phyloP scores from a whole-genome alignment of 2,329 filamentous ascomycete species.

The Lachnellula willkommii region DNA sequence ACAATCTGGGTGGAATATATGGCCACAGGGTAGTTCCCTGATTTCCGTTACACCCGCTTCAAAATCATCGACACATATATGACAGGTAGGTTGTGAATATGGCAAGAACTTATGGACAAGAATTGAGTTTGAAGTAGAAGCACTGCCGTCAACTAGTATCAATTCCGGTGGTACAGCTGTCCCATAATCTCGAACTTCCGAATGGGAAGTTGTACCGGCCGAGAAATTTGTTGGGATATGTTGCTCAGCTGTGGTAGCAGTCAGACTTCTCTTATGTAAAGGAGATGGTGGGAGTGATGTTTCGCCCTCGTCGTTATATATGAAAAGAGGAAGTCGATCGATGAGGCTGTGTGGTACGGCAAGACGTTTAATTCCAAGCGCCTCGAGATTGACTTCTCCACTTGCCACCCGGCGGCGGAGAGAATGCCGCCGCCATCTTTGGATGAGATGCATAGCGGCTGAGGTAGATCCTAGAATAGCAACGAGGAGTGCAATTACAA shows the following conservation, averaged over 20 bases:
- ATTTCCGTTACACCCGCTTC: conserved; percentile 65
- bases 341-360: conserved; percentile 70
- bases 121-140: conserved; percentile 6
- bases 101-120: conserved; percentile 34
- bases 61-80: conserved; percentile 86
- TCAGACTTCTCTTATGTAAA: neutral
- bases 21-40: conserved; percentile 79
- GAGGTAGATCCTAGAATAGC: conserved; percentile 63
- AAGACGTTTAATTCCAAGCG: conserved; percentile 75
- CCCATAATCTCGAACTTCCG: neutral
- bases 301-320: conserved; percentile 59
- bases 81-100: conserved; percentile 73
- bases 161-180: neutral
- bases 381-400: conserved; percentile 82
- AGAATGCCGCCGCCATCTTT: conserved; percentile 61
- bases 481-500: conserved; percentile 67
- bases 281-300: conserved; percentile 34
- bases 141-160: conserved; percentile 13
- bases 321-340: conserved; percentile 70
- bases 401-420: conserved; percentile 65
- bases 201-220: neutral
- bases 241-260: neutral
- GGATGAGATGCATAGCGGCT: conserved; percentile 69
- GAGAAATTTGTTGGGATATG: neutral
- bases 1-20: conserved; percentile 90